Evolutionary conservation across 2,329 filamentous ascomycete species (phyloP), one percentile per base, ranked within the genome.

Genomic region (Penicillium polonicum): DNA sequence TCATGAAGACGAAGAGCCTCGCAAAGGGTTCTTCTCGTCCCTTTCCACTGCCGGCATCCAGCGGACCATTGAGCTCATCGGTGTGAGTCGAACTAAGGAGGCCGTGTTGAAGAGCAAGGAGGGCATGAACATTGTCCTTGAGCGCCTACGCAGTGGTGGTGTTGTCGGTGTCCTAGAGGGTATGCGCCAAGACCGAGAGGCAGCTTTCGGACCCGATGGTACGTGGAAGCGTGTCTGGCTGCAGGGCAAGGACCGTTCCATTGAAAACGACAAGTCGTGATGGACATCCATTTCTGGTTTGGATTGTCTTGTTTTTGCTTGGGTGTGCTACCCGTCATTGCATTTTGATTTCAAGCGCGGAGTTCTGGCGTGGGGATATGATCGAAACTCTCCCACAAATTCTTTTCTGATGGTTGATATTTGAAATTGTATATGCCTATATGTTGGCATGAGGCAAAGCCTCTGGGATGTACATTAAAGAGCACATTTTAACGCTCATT

Each of bases 111-210:
- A 85, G 65, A 85, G 85, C 61, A 84, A 83, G 60, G 80, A 87
- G 66, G 85, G 85, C 52, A 88, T 88, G 85, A 86, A 85, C 58
- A 80, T 88, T 23, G 85, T 88, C 23, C 76, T 88, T 8, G 83
- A 86, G 68, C 76, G 85, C 36, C 73, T 90, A 69, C 79, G 88
- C 53, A 79, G 80, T 57, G 87, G 87, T 39, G 88, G 88, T 0
- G 76, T 90, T 19, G 85, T 88, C 17, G 86, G 76, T 23, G 88
- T 89, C n/a, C 75, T 90, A 31, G 87, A 89, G 63, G 87, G 86
- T 29, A 89, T 89, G 87, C 79, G 85, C 51, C 77, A 79, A 65
- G 87, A 89, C 68, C 79, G 82, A 41, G 80, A 83, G 64, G 68
- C 71, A 50, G 66, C 72, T 57, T 65, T 71, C 58, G 74, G 72